These are phyloP conservation scores for Dryas drummondii DNA, from an alignment of 306 rosid species.

Conservation along the genomic window DNA sequence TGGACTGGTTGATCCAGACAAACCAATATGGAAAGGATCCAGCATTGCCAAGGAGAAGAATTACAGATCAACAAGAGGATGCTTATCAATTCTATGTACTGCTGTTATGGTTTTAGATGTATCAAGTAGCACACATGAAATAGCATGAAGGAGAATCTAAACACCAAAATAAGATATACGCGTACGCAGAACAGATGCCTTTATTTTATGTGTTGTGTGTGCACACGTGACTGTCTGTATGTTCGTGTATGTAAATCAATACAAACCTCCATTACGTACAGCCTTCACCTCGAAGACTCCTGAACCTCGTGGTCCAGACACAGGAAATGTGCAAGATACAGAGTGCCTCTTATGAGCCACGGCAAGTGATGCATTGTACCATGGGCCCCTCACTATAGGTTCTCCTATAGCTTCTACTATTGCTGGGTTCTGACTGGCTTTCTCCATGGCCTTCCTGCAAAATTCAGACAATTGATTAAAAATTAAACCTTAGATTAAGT, in stretches of 20 bases:
- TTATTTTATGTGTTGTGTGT: background rate
- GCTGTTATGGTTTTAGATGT: background rate
- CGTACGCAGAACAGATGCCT: background rate
- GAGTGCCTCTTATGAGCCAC: constrained; percentile 88
- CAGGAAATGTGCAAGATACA: constrained; percentile 86
- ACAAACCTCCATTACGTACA: constrained; percentile 77
- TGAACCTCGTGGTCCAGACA: constrained; percentile 76
- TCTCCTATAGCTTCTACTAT: constrained; percentile 81
- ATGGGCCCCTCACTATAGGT: constrained; percentile 83
- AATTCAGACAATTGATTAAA: background rate
- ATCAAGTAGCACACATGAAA: background rate
- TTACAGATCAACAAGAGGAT: background rate
- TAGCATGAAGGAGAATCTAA: background rate
- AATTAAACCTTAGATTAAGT: background rate
- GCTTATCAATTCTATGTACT: background rate
- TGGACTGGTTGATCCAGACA: background rate
- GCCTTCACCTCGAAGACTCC: constrained; percentile 88
- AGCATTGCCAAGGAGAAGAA: background rate
- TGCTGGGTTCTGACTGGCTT: constrained; percentile 55
- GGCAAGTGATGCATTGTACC: constrained; percentile 97
- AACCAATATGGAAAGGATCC: background rate
- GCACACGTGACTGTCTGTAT: background rate
- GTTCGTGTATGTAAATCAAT: background rate
- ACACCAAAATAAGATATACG: background rate
- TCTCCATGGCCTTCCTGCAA: constrained; percentile 91